Percentiles rank a stretch among this genome's conserved stretches.
These are phyloP conservation scores for Phaffomyces antillensis DNA, from an alignment of 805 yeast genomes.

Conservation along the genomic window DNA sequence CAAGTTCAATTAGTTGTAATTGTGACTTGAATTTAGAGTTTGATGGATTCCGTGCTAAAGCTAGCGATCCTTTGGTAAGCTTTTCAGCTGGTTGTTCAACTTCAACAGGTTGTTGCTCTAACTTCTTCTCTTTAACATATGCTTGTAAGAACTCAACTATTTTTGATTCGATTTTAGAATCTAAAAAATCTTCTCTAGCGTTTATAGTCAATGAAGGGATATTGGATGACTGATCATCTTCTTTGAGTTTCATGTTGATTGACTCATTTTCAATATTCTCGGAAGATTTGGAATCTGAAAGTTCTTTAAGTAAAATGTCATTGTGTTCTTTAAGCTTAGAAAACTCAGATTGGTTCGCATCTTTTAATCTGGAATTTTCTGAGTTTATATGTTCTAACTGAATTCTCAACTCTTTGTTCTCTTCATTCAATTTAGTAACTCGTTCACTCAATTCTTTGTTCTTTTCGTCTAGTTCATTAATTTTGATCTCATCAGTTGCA, in stretches of 20 bases:
- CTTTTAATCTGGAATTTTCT: no score
- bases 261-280: constrained; percentile 4
- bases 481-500: constrained; percentile 21
- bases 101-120: not conserved
- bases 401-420: constrained; percentile 21
- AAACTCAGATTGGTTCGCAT: no score
- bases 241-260: constrained; percentile 11
- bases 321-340: constrained; percentile 9
- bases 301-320: constrained; percentile 18
- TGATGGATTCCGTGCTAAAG: not conserved
- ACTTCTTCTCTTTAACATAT: constrained; percentile 13
- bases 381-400: not conserved
- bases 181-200: not conserved
- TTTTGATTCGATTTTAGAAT: constrained; percentile 6
- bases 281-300: not conserved
- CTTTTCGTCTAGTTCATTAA: constrained; percentile 5
- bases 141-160: constrained; percentile 17
- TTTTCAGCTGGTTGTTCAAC: not conserved
- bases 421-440: constrained; percentile 11
- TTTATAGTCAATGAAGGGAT: no score
- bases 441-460: constrained; percentile 8
- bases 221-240: not conserved
- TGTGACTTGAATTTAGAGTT: constrained; percentile 16
- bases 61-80: not conserved
- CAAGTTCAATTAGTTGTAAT: constrained; percentile 27